Evolutionary conservation across 805 yeast species (phyloP).

Genomic region (Candida alai): DNA sequence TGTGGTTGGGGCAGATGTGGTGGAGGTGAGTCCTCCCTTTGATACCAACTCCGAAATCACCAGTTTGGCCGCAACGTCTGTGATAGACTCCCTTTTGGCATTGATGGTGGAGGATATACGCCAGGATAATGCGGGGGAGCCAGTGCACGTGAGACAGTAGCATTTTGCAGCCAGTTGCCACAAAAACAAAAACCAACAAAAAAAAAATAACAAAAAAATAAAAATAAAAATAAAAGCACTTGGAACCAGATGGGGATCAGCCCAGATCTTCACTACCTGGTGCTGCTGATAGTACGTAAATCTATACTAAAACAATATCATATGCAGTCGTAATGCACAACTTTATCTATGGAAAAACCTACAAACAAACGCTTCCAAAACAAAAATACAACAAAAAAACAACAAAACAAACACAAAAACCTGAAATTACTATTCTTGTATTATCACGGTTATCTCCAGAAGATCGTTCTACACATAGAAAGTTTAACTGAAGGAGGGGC

Average conservation of each 20-base stretch:
- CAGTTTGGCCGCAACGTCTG: slow-evolving; percentile 23
- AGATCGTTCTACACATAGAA: too few relatives aligned
- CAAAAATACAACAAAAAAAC: too few relatives aligned
- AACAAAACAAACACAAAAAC: too few relatives aligned
- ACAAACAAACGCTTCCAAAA: too few relatives aligned
- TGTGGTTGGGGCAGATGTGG: slow-evolving; percentile 26
- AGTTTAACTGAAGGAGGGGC: too few relatives aligned
- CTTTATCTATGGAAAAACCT: too few relatives aligned
- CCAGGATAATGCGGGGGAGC: not conserved
- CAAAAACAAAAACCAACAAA: not conserved
- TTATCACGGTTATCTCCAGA: too few relatives aligned
- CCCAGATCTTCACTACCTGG: too few relatives aligned
- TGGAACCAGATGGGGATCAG: not conserved
- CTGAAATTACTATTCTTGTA: too few relatives aligned
- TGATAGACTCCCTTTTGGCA: slow-evolving; percentile 20
- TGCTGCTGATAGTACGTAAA: too few relatives aligned
- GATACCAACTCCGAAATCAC: slow-evolving; percentile 25
- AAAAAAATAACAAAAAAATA: not conserved
- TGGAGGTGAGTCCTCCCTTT: slow-evolving; percentile 27
- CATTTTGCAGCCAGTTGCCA: not conserved
- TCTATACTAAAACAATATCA: too few relatives aligned
- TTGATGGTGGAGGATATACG: slow-evolving; percentile 15
- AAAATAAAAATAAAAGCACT: not conserved
- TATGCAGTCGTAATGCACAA: too few relatives aligned
- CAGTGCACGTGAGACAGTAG: not conserved